These are phyloP conservation scores for Lactarius quietus DNA, from an alignment of 768 basidiomycete genomes.

Conservation along the genomic window DNA sequence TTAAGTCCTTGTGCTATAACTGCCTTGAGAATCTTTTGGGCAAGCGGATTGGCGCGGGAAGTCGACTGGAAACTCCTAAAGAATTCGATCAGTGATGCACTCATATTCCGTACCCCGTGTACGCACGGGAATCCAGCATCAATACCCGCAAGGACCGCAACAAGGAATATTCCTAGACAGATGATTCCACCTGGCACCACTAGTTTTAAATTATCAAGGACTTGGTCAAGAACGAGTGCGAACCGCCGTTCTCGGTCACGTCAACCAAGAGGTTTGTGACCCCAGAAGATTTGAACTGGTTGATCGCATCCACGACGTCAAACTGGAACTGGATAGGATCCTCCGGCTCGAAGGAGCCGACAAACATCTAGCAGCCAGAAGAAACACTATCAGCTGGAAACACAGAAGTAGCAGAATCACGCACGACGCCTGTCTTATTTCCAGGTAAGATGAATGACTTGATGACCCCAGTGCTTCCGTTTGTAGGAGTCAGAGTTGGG, in stretches of 20 bases:
- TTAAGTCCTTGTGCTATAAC: slow-evolving; percentile 46
- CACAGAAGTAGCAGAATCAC: slow-evolving; percentile 24
- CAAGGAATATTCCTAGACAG: slow-evolving; percentile 59
- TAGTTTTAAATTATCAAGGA: neutral
- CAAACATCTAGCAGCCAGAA: slow-evolving; percentile 45
- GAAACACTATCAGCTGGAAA: neutral
- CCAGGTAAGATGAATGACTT: slow-evolving; percentile 55
- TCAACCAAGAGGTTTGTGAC: slow-evolving; percentile 54
- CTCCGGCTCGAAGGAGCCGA: slow-evolving; percentile 49
- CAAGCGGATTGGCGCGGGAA: slow-evolving; percentile 51
- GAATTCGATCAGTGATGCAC: neutral
- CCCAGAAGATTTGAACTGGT: slow-evolving; percentile 44
- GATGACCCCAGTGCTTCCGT: slow-evolving; percentile 49
- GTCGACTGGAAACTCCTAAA: slow-evolving; percentile 55
- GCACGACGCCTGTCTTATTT: slow-evolving; percentile 55
- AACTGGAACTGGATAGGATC: slow-evolving; percentile 51
- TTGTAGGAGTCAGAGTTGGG: slow-evolving; percentile 44
- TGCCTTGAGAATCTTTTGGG: slow-evolving; percentile 53
- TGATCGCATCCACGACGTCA: slow-evolving; percentile 46
- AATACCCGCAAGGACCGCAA: slow-evolving; percentile 51
- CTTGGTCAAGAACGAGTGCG: slow-evolving; percentile 18
- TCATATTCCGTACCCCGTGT: neutral
- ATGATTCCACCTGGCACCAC: slow-evolving; percentile 47
- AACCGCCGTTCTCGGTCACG: slow-evolving; percentile 59
- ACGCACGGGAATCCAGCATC: slow-evolving; percentile 50